These are phyloP conservation scores for Nasturtium officinale DNA, from an alignment of 345 rosid genomes.

Conservation along the genomic window DNA sequence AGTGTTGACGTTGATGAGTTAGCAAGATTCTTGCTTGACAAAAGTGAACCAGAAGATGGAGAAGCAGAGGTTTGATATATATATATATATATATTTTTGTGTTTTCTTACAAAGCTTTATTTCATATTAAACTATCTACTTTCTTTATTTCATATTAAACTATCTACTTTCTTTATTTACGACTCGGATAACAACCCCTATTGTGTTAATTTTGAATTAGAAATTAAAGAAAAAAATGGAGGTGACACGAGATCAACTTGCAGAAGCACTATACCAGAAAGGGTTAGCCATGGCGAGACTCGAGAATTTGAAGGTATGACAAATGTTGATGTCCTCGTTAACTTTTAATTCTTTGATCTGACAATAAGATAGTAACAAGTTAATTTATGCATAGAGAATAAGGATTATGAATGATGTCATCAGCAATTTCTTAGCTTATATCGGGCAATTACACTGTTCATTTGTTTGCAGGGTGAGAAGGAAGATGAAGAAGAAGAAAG, in stretches of 20 bases:
- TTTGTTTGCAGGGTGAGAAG: conserved; percentile 53
- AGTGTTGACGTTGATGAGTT: conserved; percentile 83
- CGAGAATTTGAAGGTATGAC: conserved; percentile 61
- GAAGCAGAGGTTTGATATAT: no score
- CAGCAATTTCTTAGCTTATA: conserved; percentile 11
- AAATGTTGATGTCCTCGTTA: background rate
- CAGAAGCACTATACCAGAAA: conserved; percentile 86
- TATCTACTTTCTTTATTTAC: background rate
- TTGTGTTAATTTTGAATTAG: conserved; percentile 34
- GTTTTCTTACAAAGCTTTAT: background rate
- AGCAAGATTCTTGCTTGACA: conserved; percentile 65
- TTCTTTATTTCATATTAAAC: no score
- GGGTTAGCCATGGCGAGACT: conserved; percentile 74
- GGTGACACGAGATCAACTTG: conserved; percentile 75
- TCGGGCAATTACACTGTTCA: background rate
- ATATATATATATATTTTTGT: no score
- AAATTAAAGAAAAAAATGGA: conserved; percentile 81
- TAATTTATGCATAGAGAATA: background rate
- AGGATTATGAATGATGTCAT: background rate
- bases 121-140: no score
- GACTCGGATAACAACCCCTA: background rate
- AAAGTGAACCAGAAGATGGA: conserved; percentile 88
- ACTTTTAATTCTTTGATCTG: conserved; percentile 27
- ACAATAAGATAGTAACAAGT: background rate
- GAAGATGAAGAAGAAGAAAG: conserved; percentile 50